phyloP scores from a whole-genome alignment of 768 basidiomycete species.

The Gymnopilus dilepis region DNA sequence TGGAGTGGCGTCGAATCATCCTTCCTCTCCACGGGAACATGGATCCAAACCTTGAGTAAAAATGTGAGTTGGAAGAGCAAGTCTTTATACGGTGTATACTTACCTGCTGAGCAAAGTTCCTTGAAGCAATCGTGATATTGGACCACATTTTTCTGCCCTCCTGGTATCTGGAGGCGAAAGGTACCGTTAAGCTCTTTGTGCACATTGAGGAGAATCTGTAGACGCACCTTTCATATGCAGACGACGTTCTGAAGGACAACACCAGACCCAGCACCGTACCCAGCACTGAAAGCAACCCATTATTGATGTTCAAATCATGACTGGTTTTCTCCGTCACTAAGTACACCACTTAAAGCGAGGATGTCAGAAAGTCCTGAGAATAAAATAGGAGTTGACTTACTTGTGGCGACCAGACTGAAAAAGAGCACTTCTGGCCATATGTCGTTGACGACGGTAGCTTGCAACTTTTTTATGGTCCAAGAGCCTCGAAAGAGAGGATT shows the following conservation, averaged over 20 bases:
- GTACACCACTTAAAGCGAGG: constrained; percentile 55
- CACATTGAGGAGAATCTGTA: constrained; percentile 21
- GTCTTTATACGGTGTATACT: not conserved
- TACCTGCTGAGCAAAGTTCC: constrained; percentile 66
- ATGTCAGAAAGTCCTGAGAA: not conserved
- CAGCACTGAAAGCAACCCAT: constrained; percentile 65
- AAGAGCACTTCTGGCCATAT: constrained; percentile 70
- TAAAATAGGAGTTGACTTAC: constrained; percentile 37
- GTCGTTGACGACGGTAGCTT: constrained; percentile 66
- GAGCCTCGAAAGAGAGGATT: constrained; percentile 53
- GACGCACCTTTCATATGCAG: constrained; percentile 65
- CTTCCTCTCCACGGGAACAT: constrained; percentile 51
- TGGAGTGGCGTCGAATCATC: constrained; percentile 38
- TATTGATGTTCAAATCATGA: constrained; percentile 53
- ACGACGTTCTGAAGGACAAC: constrained; percentile 75
- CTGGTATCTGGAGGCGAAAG: constrained; percentile 51
- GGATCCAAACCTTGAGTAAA: constrained; percentile 57
- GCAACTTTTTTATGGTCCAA: constrained; percentile 56
- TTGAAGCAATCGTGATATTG: constrained; percentile 57
- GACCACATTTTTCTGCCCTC: constrained; percentile 78
- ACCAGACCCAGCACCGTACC: constrained; percentile 80
- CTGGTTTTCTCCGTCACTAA: constrained; percentile 55
- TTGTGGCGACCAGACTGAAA: constrained; percentile 63
- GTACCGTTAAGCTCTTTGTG: not conserved
- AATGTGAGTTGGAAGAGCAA: not conserved